Base-by-base conservation (phyloP, 139 green algal species). In the Tetraselmis striata region DNA sequence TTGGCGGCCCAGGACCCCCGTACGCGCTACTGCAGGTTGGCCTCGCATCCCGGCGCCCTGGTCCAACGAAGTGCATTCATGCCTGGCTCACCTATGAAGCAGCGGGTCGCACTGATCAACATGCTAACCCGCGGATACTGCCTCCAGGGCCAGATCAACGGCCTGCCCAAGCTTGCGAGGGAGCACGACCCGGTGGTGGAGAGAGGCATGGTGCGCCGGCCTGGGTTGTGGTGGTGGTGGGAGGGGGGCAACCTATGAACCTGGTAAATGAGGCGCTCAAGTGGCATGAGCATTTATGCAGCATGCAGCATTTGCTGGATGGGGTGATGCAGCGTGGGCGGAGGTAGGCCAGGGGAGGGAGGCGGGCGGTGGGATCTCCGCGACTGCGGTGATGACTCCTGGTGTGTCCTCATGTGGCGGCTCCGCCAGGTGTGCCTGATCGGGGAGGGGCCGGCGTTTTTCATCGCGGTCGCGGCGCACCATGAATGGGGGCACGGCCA, bases 21-120 rank as follows among this genome's bases (percentile, higher is more conserved):
- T 91, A 90, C 80, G 86, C 86, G 5, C 80, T 91, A 1, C n/a
- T 91, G n/a, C 87, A 91, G 58, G 87, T 84, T 1, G 59, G 59
- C 1, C 25, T 77, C n/a, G 74, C 74, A n/a, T n/a, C n/a, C n/a
- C n/a, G n/a, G n/a, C n/a, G n/a, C n/a, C n/a, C n/a, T n/a, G n/a
- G n/a, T n/a, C n/a, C n/a, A n/a, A n/a, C n/a, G n/a, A n/a, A n/a
- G n/a, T n/a, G n/a, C n/a, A n/a, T n/a, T n/a, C n/a, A n/a, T n/a
- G n/a, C n/a, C n/a, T n/a, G n/a, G n/a, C n/a, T n/a, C n/a, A n/a
- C n/a, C n/a, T n/a, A n/a, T n/a, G n/a, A n/a, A n/a, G n/a, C n/a
- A n/a, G n/a, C n/a, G n/a, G n/a, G n/a, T n/a, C n/a, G n/a, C n/a
- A n/a, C n/a, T n/a, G n/a, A n/a, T n/a, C n/a, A n/a, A n/a, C n/a